Evolutionary conservation across 805 yeast genomes (phyloP), one percentile per base, ranked within the genome.

Genomic region (Helenozyma baotianmanensis): DNA sequence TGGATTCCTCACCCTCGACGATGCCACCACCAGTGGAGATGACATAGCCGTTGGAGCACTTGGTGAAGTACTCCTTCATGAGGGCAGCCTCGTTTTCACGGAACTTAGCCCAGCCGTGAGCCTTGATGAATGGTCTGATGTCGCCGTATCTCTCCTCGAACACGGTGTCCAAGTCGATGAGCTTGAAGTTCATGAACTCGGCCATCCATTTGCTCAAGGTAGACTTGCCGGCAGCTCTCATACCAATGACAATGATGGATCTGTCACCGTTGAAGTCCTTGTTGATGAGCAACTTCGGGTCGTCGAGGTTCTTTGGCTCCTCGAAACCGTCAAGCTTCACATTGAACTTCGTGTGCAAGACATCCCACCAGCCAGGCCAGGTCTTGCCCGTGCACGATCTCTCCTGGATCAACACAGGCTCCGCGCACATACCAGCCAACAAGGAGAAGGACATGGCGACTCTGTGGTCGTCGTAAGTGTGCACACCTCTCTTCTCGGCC

Each of bases 291-390:
- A 47, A 45, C 9, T 47, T 35, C 15, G 45, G 39, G 24, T 44
- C 47, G 12, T 39, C 46, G 35, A 37, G 32, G 29, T 39, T 38
- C 8, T 42, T 39, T n/a, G 30, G 36, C 40, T 57, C 48, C 25
- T 84, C 94, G 47, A 68, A 69, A 16, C 98, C 98, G 49, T 78
- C 82, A 23, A 92, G 58, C 9, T 59, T 50, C 16, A 76, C 82
- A 14, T 78, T 72, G 48, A 92, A 76, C 29, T 71, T 62, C 30
- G 82, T 73, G 54, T 80, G 88, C 42, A 92, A 67, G 22, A 80
- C 74, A 61, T 92, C 98, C 98, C 98, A 92, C 98, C 98, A 92
- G 23, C 97, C 97, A 14, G 98, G 98, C 98, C 98, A 92, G 0
- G 98, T 92, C 65, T 92, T 92, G 36, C 90, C 94, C 2, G 96